Base-by-base conservation (phyloP, 768 basidiomycete genomes). In the Termitomyces sp. region DNA sequence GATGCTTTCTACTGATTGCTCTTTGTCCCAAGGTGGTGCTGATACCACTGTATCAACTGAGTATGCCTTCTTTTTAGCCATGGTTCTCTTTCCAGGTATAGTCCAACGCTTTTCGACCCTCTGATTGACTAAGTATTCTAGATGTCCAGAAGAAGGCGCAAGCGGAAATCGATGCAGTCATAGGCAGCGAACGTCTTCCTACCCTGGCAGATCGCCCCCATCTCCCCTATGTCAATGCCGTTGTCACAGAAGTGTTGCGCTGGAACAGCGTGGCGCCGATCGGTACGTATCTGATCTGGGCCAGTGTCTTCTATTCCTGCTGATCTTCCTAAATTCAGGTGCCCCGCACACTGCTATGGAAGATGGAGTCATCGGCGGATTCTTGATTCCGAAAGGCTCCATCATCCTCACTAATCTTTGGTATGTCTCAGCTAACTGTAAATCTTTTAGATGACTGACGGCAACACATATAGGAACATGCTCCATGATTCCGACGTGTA, bases 61-160 rank as follows among this genome's bases (percentile, higher is more conserved):
- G 58, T 76, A 78, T 61, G 77, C 78, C 1, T 81, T 82, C 65
- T 77, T 76, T 66, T 68, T 82, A 14, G 80, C 80, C 2, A 81
- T 82, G 77, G 70, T 79, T 44, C 64, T 79, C 18, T 63, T 67
- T 40, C 75, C 76, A 16, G 67, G 70, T 74, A 34, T 45, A 16
- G 16, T 20, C 3, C 5, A 40, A 4, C 43, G 7, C 3, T 39
- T 32, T 9, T 32, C 20, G 50, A 57, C 53, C 27, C 34, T 27
- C 32, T 39, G 6, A 37, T 49, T 55, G n/a, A 53, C 26, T 26
- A 57, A 59, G 26, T 62, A 20, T 65, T 57, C 62, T 70, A 71
- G 79, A 82, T 5, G 79, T 84, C 9, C 78, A 80, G 64, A 74
- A 69, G 61, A 79, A 78, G 59, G 80, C 81, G 0, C 83, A 83